Evolutionary conservation across 768 basidiomycete genomes (phyloP), one percentile per base, ranked within the genome.

Genomic region (Kwoniella europaea): DNA sequence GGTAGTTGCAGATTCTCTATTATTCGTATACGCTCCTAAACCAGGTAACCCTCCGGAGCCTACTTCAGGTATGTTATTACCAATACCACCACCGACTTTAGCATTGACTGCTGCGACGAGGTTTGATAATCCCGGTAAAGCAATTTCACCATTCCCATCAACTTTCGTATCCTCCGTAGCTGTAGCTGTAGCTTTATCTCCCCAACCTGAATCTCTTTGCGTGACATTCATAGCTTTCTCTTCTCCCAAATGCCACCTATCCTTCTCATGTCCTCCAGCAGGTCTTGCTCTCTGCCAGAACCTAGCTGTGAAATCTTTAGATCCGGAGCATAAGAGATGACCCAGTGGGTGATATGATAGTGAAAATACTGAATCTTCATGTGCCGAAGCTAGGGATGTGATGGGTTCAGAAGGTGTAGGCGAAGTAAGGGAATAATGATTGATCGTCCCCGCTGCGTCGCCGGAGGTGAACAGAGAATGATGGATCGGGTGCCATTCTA

Each of bases 281-380:
- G 82, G 81, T 54, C 82, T 71, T 6, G 82, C 79, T 76, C 96
- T 89, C 59, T 91, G 90, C 96, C 97, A 98, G 87, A 98, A 99
- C n/a, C 95, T 89, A 6, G 96, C 97, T 5, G 97, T 98, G 85
- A 95, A 93, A 86, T 99, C 97, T 86, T 97, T 98, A n/a, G 92
- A 92, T 10, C 91, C 97, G 72, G 89, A 91, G 71, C 91, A 94
- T 76, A 99, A 90, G 76, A 98, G 88, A 84, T 98, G 95, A 0
- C 97, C 96, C 16, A 98, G 88, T 0, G 96, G 95, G 84, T 98
- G 95, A 87, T 90, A 99, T 3, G 93, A 89, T 73, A 99, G 88
- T 0, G 93, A 90, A 93, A 95, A 98, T 72, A 99, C 93, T 83
- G 95, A 94, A 41, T 92, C 93, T 86, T 99, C 97, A 87, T 99